Evolutionary conservation across 306 rosid species (phyloP), one percentile per base, ranked within the genome.

Genomic region (Fragaria ananassa): DNA sequence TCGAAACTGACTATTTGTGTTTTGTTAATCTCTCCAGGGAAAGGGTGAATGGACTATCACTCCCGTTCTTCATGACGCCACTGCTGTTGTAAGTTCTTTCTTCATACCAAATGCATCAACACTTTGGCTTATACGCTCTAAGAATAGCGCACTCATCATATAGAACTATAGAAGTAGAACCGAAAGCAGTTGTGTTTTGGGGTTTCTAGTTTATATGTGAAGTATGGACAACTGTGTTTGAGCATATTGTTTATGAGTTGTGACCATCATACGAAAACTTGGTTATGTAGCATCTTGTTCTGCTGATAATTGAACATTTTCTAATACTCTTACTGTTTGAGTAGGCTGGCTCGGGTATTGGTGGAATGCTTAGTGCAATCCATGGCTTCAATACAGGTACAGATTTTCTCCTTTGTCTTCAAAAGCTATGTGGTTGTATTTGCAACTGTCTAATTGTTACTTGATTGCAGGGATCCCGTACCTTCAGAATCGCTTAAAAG

Each of bases 291-390:
- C 45, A 7, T 29, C 15, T 57, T 58, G 71, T 79, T 42, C 15
- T 68, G 45, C 35, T 47, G 44, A 29, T 79, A 35, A 39, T 56
- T 68, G 50, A 49, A 29, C 34, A 63, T 70, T 42, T 57, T 87
- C 44, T 31, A 13, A 12, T 77, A 63, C 46, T 69, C 46, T 69
- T 71, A 46, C 51, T 27, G 50, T 42, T 50, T 77, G 8, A 74
- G 62, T 83, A 95, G 97, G 91, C 88, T 82, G 97, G 99, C 82
- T 84, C 97, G 0, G 97, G 96, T 73, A 79, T 86, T 80, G 97
- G 97, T 56, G 96, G 90, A 70, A 64, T 89, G 90, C 95, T 95
- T 68, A 79, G 97, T 88, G 89, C 92, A 62, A 86, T 92, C 57
- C 86, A 95, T 85, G 79, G 85, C 77, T 85, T 87, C 62, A 95